Evolutionary conservation across 139 green algal genomes (phyloP).

Genomic region (Chlorella sp.): DNA sequence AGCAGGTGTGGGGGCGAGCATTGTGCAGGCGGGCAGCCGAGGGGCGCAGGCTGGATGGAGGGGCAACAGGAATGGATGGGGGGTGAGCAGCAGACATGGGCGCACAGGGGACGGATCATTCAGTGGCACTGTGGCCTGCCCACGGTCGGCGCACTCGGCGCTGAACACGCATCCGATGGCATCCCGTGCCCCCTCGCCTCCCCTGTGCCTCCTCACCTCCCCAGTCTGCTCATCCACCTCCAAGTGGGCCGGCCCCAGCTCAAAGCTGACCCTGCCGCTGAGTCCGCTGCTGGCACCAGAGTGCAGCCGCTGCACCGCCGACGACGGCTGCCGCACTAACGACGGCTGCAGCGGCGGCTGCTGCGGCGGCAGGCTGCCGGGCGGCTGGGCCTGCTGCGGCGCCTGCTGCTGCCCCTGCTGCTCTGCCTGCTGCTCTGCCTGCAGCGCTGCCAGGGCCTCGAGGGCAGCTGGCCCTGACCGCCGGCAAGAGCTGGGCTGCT

Average conservation of each 20-base stretch:
- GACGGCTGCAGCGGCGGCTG: not conserved
- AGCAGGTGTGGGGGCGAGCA: not conserved
- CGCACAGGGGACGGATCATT: not conserved
- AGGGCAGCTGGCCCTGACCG: not conserved
- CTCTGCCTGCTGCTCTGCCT: not conserved
- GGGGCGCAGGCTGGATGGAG: too few species aligned
- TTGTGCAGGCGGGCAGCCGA: not conserved
- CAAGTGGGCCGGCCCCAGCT: conserved; percentile 6
- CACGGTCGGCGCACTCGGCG: not conserved
- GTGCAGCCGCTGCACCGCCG: not conserved
- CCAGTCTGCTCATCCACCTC: conserved; percentile 29
- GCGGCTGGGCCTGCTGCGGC: not conserved
- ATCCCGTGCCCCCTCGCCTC: not conserved
- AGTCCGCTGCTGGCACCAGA: not conserved
- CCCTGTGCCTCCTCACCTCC: not conserved
- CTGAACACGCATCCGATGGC: too few species aligned
- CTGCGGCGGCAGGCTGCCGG: not conserved
- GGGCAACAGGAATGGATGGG: too few species aligned
- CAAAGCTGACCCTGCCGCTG: not conserved
- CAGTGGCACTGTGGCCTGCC: not conserved
- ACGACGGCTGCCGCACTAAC: not conserved
- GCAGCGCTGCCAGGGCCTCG: conserved; percentile 20
- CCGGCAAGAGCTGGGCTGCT: not conserved
- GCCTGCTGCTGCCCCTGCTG: not conserved
- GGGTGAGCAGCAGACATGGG: not conserved